Evolutionary conservation across 2,329 filamentous ascomycete species (phyloP), one percentile per base, ranked within the genome.

Genomic region (Kalmusia sp.): DNA sequence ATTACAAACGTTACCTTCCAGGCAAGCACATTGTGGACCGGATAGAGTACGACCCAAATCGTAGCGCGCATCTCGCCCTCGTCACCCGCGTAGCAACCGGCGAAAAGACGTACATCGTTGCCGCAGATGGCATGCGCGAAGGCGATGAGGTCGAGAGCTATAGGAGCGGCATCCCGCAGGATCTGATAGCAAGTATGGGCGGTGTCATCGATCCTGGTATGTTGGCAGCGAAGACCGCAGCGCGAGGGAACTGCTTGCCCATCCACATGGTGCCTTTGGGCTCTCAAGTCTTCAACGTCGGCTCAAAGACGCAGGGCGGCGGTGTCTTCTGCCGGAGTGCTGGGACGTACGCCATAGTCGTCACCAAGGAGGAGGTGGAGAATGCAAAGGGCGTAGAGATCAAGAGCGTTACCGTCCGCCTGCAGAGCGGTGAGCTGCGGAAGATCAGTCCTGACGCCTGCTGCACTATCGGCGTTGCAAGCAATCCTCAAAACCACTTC

Each of bases 311-410:
- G 4, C 83, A 85, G 27, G 88, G 87, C 54, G 85, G 88, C 21
- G 95, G 90, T 12, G 92, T 96, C 17, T 95, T 99, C 74, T 99
- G 95, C 74, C 88, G 95, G 58, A 96, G 92, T 72, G 95, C 96
- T 2, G 95, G 95, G 39, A 98, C 95, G 8, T 93, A 92, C 69
- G 95, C 91, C 19, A 88, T 91, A 2, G 87, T 99, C 12, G 85
- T 96, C 41, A 88, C 92, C 65, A 98, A 96, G 79, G 92, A 96
- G 50, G 91, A 95, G 64, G 64, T 67, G 6, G 86, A 88, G 70
- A 84, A 84, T 45, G 67, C 74, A 45, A 73, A 74, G 53, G 78
- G 81, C 45, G 85, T 89, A 76, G 86, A 85, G 39, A 87, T 90
- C 62, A 87, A 88, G 68, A 92, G 90, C 69, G 91, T 98, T 54